Evolutionary conservation across 192 early-diverging fungal species (phyloP), one percentile per base, ranked within the genome.

Genomic region (Entomortierella beljakovae): DNA sequence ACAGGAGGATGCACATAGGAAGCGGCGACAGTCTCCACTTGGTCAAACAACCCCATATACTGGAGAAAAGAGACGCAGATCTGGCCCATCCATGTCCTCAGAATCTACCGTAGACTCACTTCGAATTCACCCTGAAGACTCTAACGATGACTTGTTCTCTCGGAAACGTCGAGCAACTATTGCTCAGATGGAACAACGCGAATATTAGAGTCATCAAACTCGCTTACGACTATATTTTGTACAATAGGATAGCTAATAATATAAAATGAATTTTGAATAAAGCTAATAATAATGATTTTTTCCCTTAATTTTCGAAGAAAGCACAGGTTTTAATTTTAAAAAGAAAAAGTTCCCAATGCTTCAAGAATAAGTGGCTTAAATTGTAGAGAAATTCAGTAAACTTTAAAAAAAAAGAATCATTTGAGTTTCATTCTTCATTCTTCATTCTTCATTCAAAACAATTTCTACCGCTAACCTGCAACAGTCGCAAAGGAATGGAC

Each of bases 81-180:
- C 64, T 1, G 75, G 67, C 7, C 67, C 75, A 25, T 26, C 54
- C 29, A 77, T 53, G 13, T 61, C 66, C 6, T 63, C 50, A 26
- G 67, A 70, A 15, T 43, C 57, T 10, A 49, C 52, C 9, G 32
- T 46, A 51, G 32, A 8, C 9, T 33, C 71, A 20, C 64, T 61
- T 18, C 71, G 61, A 3, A 66, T 74, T 20, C 63, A 66, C 28
- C 25, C 33, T 1, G 71, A 74, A 43, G 64, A 33, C 32, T 57
- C 56, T 15, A 46, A 42, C 29, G 70, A 40, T 1, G 57, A 69
- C 35, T 63, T 63, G n/a, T 79, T 79, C 33, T 79, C 75, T 0
- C 54, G 75, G 25, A 79, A 79, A 62, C 66, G 75, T 31, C 48
- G 75, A 15, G 66, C 75, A 4, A 79, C 67, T 5, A 57, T 79